Conservation (phyloP, 192 early-diverging fungal genomes). For the Rhizophagus clarus region DNA sequence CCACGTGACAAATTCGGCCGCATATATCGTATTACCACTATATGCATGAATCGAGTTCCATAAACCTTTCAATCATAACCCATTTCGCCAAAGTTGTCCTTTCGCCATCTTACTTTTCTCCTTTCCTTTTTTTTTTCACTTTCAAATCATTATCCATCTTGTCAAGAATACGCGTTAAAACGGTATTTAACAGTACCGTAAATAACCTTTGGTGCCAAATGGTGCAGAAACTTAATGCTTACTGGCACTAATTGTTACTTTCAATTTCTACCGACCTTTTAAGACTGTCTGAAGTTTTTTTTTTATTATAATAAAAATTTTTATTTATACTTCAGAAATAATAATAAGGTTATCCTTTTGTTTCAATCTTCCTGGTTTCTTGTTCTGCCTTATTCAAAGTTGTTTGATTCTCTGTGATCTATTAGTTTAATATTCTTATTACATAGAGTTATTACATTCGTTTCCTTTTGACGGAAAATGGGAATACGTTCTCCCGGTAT, state of each 20-base stretch:
- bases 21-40: too few species aligned
- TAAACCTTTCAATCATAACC: too few species aligned
- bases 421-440: not conserved
- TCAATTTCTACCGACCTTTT: not conserved
- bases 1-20: too few species aligned
- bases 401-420: not conserved
- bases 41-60: too few species aligned
- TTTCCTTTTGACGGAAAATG: slow-evolving; percentile 7
- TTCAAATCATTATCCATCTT: not conserved
- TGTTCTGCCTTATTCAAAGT: too few species aligned
- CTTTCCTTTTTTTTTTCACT: not conserved
- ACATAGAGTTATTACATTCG: not conserved
- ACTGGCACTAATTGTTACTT: not conserved
- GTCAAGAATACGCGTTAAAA: not conserved
- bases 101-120: not conserved
- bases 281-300: not conserved
- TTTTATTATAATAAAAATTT: not conserved
- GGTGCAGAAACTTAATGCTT: not conserved
- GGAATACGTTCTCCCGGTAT: slow-evolving; percentile 8
- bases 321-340: not conserved
- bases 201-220: not conserved
- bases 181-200: not conserved
- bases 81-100: too few species aligned
- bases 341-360: not conserved
- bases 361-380: not conserved